These are phyloP conservation scores for Galerina marginata DNA, from an alignment of 768 basidiomycete species.

Conservation along the genomic window DNA sequence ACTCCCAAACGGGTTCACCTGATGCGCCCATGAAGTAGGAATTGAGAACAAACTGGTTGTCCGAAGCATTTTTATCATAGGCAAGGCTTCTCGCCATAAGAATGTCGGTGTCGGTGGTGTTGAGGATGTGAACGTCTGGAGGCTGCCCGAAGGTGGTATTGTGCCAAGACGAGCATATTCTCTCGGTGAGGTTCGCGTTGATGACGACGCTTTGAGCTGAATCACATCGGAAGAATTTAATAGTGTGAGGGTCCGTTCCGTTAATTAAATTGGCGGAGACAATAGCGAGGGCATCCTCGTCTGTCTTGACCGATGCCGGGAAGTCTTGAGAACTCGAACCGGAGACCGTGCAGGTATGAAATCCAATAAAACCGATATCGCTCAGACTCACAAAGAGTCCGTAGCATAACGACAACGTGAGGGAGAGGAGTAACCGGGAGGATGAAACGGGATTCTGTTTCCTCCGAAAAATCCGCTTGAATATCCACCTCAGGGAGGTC, in stretches of 20 bases:
- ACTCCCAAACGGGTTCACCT: neutral
- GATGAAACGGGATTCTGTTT: conserved; percentile 20
- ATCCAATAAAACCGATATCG: conserved; percentile 2
- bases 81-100: neutral
- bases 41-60: neutral
- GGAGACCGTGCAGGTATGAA: no score
- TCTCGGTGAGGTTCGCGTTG: no score
- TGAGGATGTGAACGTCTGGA: neutral
- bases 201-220: no score
- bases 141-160: neutral
- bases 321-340: no score
- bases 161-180: neutral
- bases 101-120: neutral
- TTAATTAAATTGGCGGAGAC: no score
- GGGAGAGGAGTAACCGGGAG: conserved; percentile 18
- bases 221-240: no score
- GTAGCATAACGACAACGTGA: conserved; percentile 19
- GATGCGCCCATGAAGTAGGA: neutral
- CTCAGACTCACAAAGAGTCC: conserved; percentile 12
- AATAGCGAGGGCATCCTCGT: no score
- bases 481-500: conserved; percentile 23
- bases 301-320: no score
- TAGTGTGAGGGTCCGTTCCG: no score
- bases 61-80: neutral
- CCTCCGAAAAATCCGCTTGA: conserved; percentile 17